These are phyloP conservation scores for Jatropha curcas DNA, from an alignment of 345 rosid species.

Conservation along the genomic window DNA sequence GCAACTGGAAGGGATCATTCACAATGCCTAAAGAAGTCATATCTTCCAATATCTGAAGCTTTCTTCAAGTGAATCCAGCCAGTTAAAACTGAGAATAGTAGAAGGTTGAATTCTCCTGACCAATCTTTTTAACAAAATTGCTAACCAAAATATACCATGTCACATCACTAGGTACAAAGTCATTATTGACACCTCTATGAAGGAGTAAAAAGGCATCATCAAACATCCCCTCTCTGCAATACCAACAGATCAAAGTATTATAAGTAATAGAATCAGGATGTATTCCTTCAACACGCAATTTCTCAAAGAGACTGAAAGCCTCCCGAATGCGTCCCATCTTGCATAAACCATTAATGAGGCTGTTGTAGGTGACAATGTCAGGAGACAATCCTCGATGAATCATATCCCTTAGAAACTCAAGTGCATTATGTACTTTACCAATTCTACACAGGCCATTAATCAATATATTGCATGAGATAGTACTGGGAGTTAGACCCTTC, in stretches of 20 bases:
- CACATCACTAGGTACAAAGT: slow-evolving; percentile 57
- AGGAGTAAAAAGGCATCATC: slow-evolving; percentile 65
- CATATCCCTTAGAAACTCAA: slow-evolving; percentile 71
- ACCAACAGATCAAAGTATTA: slow-evolving; percentile 76
- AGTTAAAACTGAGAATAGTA: too few relatives aligned
- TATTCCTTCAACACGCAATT: slow-evolving; percentile 66
- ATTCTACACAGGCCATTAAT: slow-evolving; percentile 63
- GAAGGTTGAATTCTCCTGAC: slow-evolving; percentile 1
- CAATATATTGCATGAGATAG: slow-evolving; percentile 70
- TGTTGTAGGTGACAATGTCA: slow-evolving; percentile 79
- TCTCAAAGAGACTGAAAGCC: slow-evolving; percentile 63
- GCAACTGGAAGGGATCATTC: too few relatives aligned
- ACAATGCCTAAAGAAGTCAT: too few relatives aligned
- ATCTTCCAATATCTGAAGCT: too few relatives aligned
- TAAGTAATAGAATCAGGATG: slow-evolving; percentile 73
- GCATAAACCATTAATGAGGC: slow-evolving; percentile 78
- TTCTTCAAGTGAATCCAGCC: too few relatives aligned
- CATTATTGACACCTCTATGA: slow-evolving; percentile 47
- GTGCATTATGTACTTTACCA: slow-evolving; percentile 63
- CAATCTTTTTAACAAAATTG: slow-evolving; percentile 29
- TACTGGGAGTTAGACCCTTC: slow-evolving; percentile 56
- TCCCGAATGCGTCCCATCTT: slow-evolving; percentile 52
- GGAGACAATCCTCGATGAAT: slow-evolving; percentile 68
- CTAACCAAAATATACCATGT: slow-evolving; percentile 71
- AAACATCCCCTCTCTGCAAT: slow-evolving; percentile 57